phyloP scores from a whole-genome alignment of 148 eudicot genomes.

The Rhododendron henanense region DNA sequence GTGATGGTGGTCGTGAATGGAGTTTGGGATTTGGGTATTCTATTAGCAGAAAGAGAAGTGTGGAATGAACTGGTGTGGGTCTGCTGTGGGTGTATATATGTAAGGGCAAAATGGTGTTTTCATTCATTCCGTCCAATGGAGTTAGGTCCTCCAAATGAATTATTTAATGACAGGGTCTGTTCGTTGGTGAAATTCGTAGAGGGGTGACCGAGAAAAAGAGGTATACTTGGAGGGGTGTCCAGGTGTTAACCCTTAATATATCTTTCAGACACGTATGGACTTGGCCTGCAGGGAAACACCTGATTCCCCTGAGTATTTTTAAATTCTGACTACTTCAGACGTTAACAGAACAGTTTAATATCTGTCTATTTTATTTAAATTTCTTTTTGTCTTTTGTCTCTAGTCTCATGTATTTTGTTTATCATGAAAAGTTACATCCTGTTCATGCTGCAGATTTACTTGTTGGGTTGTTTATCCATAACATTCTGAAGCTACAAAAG shows the following conservation, averaged over 20 bases:
- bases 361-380: slow-evolving; percentile 10
- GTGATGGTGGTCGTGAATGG: too few species aligned
- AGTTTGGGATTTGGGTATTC: too few species aligned
- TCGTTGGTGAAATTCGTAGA: too few species aligned
- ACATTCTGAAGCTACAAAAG: slow-evolving; percentile 79
- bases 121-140: too few species aligned
- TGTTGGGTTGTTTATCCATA: slow-evolving; percentile 66
- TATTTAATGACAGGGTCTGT: too few species aligned
- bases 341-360: not conserved
- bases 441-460: slow-evolving; percentile 56
- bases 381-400: not conserved
- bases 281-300: not conserved
- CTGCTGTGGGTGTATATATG: too few species aligned
- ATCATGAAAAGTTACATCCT: not conserved
- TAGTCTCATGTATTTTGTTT: not conserved
- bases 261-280: not conserved
- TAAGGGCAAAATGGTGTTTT: too few species aligned
- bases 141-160: too few species aligned
- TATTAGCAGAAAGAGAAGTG: too few species aligned
- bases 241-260: not conserved
- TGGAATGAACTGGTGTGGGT: too few species aligned
- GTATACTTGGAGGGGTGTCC: too few species aligned
- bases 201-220: too few species aligned
- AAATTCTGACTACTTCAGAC: not conserved
- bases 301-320: not conserved